These are phyloP conservation scores for Fraxinus excelsior DNA, from an alignment of 257 asterid genomes.

Conservation along the genomic window DNA sequence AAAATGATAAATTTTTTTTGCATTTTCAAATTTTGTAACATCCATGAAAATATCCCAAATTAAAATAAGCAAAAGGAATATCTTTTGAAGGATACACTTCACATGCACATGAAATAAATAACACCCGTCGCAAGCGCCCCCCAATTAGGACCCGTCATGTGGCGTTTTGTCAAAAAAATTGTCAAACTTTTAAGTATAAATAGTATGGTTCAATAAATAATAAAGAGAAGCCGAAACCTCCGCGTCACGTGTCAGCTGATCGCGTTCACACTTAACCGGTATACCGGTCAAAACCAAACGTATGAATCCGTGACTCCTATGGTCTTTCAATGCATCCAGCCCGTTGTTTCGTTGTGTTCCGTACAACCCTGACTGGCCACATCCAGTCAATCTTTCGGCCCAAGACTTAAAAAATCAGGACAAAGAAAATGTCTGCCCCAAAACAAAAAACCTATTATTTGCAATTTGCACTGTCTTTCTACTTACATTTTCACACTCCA, in stretches of 20 bases:
- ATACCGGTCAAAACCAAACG: slow-evolving; percentile 71
- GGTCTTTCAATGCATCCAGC: slow-evolving; percentile 8
- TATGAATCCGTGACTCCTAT: slow-evolving; percentile 37
- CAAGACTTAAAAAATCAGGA: slow-evolving; percentile 9
- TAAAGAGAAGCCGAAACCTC: slow-evolving; percentile 36
- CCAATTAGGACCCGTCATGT: too few species aligned
- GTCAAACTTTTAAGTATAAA: too few species aligned
- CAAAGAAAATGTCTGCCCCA: background rate
- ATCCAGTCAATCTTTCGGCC: slow-evolving; percentile 40
- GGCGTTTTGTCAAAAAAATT: too few species aligned
- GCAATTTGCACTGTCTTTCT: background rate
- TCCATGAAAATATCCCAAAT: background rate
- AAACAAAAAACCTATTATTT: background rate
- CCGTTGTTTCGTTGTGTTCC: background rate
- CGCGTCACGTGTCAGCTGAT: slow-evolving; percentile 46
- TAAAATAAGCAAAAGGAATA: background rate
- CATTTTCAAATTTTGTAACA: too few species aligned
- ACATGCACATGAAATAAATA: slow-evolving; percentile 36
- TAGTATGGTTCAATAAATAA: too few species aligned
- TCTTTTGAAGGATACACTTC: slow-evolving; percentile 28
- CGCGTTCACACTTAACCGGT: slow-evolving; percentile 71
- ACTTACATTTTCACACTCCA: background rate
- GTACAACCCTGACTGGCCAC: slow-evolving; percentile 43
- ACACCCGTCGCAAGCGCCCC: too few species aligned
- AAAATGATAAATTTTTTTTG: too few species aligned